phyloP scores from a whole-genome alignment of 305 asterid genomes.

The Salvia sclarea region DNA sequence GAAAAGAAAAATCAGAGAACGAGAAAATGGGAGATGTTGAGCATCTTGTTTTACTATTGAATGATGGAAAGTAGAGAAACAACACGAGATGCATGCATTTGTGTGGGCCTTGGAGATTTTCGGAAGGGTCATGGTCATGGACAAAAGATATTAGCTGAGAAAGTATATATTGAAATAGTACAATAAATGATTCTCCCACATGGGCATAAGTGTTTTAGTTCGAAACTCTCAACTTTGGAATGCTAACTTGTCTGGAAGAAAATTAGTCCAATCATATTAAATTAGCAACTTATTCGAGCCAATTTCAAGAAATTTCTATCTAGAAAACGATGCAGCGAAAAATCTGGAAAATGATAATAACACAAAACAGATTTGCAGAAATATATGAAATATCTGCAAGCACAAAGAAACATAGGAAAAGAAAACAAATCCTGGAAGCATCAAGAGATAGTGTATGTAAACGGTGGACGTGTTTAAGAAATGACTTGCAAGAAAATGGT shows the following conservation, averaged over 20 bases:
- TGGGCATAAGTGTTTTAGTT: conserved; percentile 6
- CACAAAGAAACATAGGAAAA: no score
- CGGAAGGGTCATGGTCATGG: neutral
- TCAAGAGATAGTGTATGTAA: neutral
- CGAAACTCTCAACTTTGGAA: conserved; percentile 9
- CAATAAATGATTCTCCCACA: conserved; percentile 17
- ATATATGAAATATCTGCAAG: conserved; percentile 1
- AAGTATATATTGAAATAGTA: conserved; percentile 5
- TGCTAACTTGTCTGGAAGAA: neutral
- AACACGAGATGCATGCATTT: conserved; percentile 18
- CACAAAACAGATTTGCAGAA: neutral
- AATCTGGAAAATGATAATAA: neutral
- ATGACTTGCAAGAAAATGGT: conserved; percentile 11
- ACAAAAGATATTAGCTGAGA: neutral
- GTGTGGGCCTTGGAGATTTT: conserved; percentile 28
- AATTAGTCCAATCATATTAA: neutral
- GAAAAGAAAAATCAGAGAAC: neutral
- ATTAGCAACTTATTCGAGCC: neutral
- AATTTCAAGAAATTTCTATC: neutral
- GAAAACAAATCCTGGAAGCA: neutral
- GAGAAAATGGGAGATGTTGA: neutral
- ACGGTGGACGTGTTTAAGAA: conserved; percentile 8
- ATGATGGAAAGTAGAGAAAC: conserved; percentile 14
- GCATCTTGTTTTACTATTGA: neutral
- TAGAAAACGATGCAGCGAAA: neutral